Evolutionary conservation across 306 rosid genomes (phyloP).

Genomic region (Corylus americana): DNA sequence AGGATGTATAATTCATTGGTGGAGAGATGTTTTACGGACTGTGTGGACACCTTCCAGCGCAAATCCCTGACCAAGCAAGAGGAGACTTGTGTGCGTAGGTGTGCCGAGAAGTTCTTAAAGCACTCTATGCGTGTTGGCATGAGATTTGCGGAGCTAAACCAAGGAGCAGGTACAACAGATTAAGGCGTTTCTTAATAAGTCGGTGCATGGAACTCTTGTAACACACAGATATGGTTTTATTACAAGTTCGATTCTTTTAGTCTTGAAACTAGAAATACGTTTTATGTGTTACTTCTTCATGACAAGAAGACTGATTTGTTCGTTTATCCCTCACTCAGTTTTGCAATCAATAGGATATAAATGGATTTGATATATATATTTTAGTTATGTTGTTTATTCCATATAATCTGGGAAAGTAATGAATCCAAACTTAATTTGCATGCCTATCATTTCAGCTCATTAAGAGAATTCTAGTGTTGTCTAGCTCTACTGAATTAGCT

Average conservation of each 20-base stretch:
- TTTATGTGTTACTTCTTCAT: neutral
- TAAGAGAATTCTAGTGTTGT: neutral
- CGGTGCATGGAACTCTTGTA: constrained; percentile 3
- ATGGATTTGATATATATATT: neutral
- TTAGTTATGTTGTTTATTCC: neutral
- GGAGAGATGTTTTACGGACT: constrained; percentile 52
- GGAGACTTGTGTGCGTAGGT: constrained; percentile 53
- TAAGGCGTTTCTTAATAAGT: neutral
- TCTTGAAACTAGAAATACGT: neutral
- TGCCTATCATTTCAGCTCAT: neutral
- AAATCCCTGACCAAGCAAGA: constrained; percentile 57
- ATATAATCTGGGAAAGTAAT: neutral
- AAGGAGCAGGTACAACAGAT: constrained; percentile 52
- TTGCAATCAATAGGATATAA: constrained; percentile 3
- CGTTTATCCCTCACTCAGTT: neutral
- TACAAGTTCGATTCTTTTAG: neutral
- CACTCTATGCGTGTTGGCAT: constrained; percentile 54
- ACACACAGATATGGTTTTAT: neutral
- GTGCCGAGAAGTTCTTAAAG: constrained; percentile 63
- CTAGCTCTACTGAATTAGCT: neutral
- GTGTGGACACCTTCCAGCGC: constrained; percentile 48
- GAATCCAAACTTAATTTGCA: neutral
- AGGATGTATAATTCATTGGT: constrained; percentile 61
- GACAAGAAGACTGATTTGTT: neutral
- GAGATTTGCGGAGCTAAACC: constrained; percentile 62